Base-by-base conservation (phyloP, 1,284 basidiomycete species). In the Marasmius sp. region DNA sequence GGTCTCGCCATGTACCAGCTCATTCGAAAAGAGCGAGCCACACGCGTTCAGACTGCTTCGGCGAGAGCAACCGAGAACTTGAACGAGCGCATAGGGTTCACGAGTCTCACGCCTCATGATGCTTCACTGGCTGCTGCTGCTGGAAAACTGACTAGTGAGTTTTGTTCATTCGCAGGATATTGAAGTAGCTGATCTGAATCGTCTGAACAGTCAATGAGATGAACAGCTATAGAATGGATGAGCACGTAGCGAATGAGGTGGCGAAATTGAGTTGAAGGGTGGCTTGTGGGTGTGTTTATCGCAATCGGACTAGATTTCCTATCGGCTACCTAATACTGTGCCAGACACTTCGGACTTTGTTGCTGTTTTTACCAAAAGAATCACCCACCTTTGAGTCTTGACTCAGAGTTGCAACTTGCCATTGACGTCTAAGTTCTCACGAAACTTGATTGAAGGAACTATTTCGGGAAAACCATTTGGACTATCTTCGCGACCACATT, bases 71-170 rank as follows among this genome's bases (percentile, higher is more conserved):
- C 72, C 10, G 71, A 74, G 55, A 72, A 75, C 58, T 43, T 75
- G 55, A 73, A 72, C 56, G 73, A 75, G 59, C 70, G 74, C 20
- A 75, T 75, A 53, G 74, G 74, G 0, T 75, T 75, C 63, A 74
- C 71, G 3, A 70, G 68, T 49, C 64, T 74, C 60, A 67, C 68
- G n/a, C 66, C 70, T 18, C 65, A 68, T 14, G 70, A 70, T 48
- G 70, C 69, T n/a, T 63, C 66, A 22, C 58, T 72, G 51, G 67
- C 68, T 20, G 70, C 72, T 34, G 63, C 65, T 12, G 69, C 69
- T 47, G 71, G 71, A 11, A 70, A 71, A 39, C 57, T 74, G 50
- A 74, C 72, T 0, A 70, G 67, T 70, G 51, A 51, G 65, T 61
- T 9, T 33, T 12, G 33, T 1, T 56, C 39, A 38, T 22, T 53